A percentile compares a stretch with the other conserved stretches of the same genome.
phyloP scores from a whole-genome alignment of 2,329 filamentous ascomycete genomes.

The Plenodomus biglobosus region DNA sequence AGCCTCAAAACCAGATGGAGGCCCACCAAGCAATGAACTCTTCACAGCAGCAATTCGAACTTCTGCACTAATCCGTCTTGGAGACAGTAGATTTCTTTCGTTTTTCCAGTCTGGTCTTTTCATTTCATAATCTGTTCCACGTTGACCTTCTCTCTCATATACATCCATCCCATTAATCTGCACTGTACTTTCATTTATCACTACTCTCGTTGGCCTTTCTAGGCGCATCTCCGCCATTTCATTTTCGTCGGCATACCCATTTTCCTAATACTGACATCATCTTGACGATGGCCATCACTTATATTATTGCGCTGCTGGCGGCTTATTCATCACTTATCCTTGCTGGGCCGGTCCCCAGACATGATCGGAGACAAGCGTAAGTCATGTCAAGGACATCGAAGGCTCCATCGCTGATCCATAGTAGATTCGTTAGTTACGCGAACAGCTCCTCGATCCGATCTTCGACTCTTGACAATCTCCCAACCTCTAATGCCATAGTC shows the following conservation, averaged over 20 bases:
- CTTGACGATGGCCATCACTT: not conserved
- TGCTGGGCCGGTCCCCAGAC: conserved; percentile 39
- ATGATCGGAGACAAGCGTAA: conserved; percentile 33
- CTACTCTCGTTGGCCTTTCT: conserved; percentile 20
- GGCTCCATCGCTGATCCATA: conserved; percentile 9
- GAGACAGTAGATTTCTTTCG: conserved; percentile 26
- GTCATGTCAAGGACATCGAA: conserved; percentile 5
- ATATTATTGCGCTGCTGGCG: conserved; percentile 40
- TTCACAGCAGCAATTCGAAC: conserved; percentile 24
- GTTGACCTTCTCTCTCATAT: conserved; percentile 41
- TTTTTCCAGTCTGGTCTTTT: conserved; percentile 24
- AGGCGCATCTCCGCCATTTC: conserved; percentile 12
- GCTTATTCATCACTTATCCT: conserved; percentile 31
- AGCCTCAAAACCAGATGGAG: conserved; percentile 41
- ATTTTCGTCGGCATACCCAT: not conserved
- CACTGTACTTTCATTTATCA: conserved; percentile 11
- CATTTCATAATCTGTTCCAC: conserved; percentile 19
- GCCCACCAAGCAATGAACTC: conserved; percentile 30
- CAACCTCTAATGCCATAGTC: conserved; percentile 1
- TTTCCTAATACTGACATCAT: not conserved
- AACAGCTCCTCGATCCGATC: conserved; percentile 20
- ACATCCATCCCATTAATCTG: conserved; percentile 24
- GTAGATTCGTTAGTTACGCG: conserved; percentile 29
- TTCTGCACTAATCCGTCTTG: conserved; percentile 30
- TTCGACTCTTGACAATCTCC: not conserved